Evolutionary conservation across 352 stramenopile species (phyloP), one percentile per base, ranked within the genome.

Genomic region (Phytophthora boehmeriae): DNA sequence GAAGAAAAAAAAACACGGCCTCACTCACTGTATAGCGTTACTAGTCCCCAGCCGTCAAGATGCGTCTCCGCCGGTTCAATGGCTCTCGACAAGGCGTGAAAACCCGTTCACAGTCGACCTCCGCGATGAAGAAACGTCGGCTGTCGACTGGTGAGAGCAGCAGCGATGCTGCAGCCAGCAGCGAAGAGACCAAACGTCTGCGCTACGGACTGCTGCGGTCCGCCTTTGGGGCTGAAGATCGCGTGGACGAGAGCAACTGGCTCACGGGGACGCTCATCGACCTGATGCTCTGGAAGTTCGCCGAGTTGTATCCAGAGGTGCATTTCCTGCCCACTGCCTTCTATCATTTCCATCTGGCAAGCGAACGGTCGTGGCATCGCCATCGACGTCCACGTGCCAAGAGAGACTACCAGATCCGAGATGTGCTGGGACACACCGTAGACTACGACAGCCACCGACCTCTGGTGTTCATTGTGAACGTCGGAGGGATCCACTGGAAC

Each of bases 281-380:
- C 58, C 57, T 96, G 41, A 79, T 94, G 65, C 75, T 96, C 19
- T 92, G 82, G 70, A 74, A 90, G 22, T 83, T 97, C 45, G 88
- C 88, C 41, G 78, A 66, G 8, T 65, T 77, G 64, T 96, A 97
- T 59, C 65, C 71, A 8, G 41, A 57, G 1, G 83, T 91, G 41
- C 73, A 88, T 52, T 96, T 96, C 58, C 68, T 97, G 27, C 81
- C 89, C n/a, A 93, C 86, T 4, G 86, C 93, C 20, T 97, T 97
- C 46, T 87, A 78, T 56, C 76, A 91, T 44, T 80, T 94, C 30
- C 71, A 86, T 51, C 48, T 90, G 11, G 68, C 83, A 23, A 62
- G 63, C 2, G 36, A 59, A 4, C 50, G 56, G 8, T 75, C 62
- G 67, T 41, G 19, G 41, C 62, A 47, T 19, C 47, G 57, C 42